Evolutionary conservation across 176 grass and related monocot genomes (phyloP).

Genomic region (Guadua angustifolia): DNA sequence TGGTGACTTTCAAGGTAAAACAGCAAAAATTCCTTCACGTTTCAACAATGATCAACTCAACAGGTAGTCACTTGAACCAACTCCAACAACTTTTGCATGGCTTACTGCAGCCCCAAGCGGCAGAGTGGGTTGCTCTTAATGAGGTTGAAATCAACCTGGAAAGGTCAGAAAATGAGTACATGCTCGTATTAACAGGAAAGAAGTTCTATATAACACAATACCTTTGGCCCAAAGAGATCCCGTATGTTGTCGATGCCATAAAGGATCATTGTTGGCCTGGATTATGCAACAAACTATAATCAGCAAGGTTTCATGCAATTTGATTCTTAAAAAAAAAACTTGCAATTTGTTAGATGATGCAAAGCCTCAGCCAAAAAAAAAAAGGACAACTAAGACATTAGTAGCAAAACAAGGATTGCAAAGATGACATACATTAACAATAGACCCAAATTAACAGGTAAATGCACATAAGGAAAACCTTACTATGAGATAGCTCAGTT

Average conservation of each 20-base stretch:
- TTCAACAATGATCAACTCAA: not conserved
- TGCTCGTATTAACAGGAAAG: not conserved
- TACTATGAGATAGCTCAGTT: not conserved
- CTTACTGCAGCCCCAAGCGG: conserved; percentile 61
- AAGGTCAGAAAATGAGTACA: conserved; percentile 28
- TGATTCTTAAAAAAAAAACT: not conserved
- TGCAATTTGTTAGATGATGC: not conserved
- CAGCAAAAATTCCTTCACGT: not conserved
- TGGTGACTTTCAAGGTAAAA: not conserved
- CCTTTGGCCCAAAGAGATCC: conserved; percentile 95
- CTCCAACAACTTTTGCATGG: not conserved
- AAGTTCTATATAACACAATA: conserved; percentile 28
- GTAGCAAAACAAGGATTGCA: not conserved
- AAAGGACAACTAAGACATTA: not conserved
- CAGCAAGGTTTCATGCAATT: not conserved
- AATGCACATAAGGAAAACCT: conserved; percentile 14
- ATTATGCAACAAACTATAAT: not conserved
- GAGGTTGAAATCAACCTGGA: conserved; percentile 88
- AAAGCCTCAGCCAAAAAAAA: not conserved
- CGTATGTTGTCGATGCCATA: conserved; percentile 83
- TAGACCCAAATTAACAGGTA: not conserved
- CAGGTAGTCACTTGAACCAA: not conserved
- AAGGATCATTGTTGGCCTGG: conserved; percentile 93
- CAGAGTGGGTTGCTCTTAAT: conserved; percentile 77
- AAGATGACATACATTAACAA: not conserved